These are phyloP conservation scores for Umbilicus rupestris DNA, from an alignment of 164 flowering plant genomes.

Conservation along the genomic window DNA sequence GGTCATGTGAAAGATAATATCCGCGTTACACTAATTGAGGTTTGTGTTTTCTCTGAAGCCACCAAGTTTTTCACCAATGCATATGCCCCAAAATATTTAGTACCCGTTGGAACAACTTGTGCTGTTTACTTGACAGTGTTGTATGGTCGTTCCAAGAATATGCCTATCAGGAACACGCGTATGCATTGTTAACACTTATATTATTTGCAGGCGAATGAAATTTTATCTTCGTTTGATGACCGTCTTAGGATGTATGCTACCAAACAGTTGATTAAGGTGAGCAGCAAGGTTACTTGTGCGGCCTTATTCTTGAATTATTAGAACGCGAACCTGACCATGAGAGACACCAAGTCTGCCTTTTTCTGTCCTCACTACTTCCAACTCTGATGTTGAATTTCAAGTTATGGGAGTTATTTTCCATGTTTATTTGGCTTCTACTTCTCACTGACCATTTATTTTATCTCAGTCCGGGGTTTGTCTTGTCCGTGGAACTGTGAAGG, in stretches of 20 bases:
- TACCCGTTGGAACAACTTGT: background rate
- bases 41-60: slow-evolving; percentile 18
- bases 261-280: slow-evolving; percentile 78
- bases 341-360: background rate
- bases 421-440: slow-evolving; percentile 1
- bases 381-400: background rate
- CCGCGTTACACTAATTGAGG: slow-evolving; percentile 92
- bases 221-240: slow-evolving; percentile 93
- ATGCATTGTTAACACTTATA: background rate
- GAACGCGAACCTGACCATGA: background rate
- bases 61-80: background rate
- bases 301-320: slow-evolving; percentile 5
- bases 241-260: slow-evolving; percentile 84
- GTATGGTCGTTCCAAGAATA: background rate
- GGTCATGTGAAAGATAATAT: slow-evolving; percentile 87
- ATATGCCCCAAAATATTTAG: background rate
- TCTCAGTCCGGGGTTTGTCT: slow-evolving; percentile 94
- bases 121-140: background rate
- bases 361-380: background rate
- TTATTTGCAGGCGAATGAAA: slow-evolving; percentile 81
- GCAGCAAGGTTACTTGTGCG: background rate
- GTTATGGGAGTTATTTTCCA: background rate
- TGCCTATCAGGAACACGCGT: background rate
- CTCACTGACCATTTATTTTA: slow-evolving; percentile 12
- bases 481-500: slow-evolving; percentile 87